Base-by-base conservation (phyloP, 495 filamentous ascomycete genomes). In the Beverwykella pulmonaria region DNA sequence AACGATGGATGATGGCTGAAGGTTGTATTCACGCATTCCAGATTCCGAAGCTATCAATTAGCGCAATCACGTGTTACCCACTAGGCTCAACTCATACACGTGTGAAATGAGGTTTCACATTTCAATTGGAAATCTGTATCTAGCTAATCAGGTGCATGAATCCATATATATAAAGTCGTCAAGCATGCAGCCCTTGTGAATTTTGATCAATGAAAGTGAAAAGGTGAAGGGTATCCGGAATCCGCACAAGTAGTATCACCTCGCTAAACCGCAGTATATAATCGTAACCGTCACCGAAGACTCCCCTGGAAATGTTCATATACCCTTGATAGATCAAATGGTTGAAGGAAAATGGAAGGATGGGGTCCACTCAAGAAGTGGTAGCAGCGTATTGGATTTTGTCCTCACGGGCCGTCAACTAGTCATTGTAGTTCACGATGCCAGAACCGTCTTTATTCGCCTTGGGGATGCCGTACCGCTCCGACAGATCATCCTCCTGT, bases 351-450 rank as follows among this genome's bases (percentile, higher is more conserved):
- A n/a, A n/a, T n/a, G n/a, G n/a, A n/a, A n/a, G n/a, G n/a, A n/a
- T n/a, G n/a, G n/a, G n/a, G n/a, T n/a, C n/a, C n/a, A n/a, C n/a
- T n/a, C n/a, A n/a, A n/a, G n/a, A 44, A 34, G 30, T 34, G 12
- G 30, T 34, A 34, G n/a, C n/a, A n/a, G n/a, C n/a, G n/a, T n/a
- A n/a, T n/a, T n/a, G n/a, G n/a, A n/a, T n/a, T n/a, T n/a, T n/a
- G n/a, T n/a, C n/a, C n/a, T n/a, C n/a, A n/a, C n/a, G n/a, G n/a
- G n/a, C n/a, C n/a, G 39, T 44, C 17, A 3, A n/a, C 74, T 72
- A 88, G 71, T 88, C 86, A 59, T 88, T 88, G 69, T 87, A 88
- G 73, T 88, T 88, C 6, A 82, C 82, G 67, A 82, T 81, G 15
- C 82, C 79, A 10, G 84, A 78, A 0, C 86, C 86, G 68, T 88